These are phyloP conservation scores for Volvox reticuliferus DNA, from an alignment of 139 green algal species.

Conservation along the genomic window DNA sequence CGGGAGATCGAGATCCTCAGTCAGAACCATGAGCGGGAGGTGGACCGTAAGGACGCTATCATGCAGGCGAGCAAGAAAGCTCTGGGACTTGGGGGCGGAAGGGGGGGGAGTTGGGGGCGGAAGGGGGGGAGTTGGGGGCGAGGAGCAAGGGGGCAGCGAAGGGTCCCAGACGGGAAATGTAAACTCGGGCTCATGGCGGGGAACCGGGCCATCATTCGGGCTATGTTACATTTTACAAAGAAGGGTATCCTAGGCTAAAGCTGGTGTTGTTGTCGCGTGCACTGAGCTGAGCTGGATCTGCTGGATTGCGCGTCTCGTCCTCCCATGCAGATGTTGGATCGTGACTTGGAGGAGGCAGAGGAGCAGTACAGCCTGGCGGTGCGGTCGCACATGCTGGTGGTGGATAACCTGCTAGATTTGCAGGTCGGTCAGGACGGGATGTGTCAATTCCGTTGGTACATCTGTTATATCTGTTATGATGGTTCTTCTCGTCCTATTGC, in stretches of 20 bases:
- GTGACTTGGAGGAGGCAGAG: slow-evolving; percentile 90
- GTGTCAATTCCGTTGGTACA: no score
- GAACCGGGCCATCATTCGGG: no score
- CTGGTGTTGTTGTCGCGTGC: no score
- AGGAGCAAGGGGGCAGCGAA: no score
- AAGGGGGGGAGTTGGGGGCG: background rate
- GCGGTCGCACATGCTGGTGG: slow-evolving; percentile 74
- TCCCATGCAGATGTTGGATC: slow-evolving; percentile 82
- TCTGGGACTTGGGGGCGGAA: background rate
- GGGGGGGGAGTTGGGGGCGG: background rate
- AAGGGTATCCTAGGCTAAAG: no score
- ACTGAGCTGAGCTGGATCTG: no score
- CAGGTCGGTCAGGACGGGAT: slow-evolving; percentile 54
- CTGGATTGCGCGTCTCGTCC: no score
- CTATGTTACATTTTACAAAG: no score
- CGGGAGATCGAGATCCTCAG: slow-evolving; percentile 84
- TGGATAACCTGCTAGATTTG: slow-evolving; percentile 85
- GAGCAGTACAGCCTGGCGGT: slow-evolving; percentile 84
- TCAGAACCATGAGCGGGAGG: slow-evolving; percentile 84
- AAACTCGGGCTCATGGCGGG: no score
- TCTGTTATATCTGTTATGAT: no score
- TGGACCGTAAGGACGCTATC: slow-evolving; percentile 89
- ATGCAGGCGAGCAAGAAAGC: slow-evolving; percentile 72
- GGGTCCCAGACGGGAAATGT: background rate
- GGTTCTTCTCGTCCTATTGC: no score